Conservation (phyloP, 2,329 filamentous ascomycete species). For the Aspergillus quadricinctus region DNA sequence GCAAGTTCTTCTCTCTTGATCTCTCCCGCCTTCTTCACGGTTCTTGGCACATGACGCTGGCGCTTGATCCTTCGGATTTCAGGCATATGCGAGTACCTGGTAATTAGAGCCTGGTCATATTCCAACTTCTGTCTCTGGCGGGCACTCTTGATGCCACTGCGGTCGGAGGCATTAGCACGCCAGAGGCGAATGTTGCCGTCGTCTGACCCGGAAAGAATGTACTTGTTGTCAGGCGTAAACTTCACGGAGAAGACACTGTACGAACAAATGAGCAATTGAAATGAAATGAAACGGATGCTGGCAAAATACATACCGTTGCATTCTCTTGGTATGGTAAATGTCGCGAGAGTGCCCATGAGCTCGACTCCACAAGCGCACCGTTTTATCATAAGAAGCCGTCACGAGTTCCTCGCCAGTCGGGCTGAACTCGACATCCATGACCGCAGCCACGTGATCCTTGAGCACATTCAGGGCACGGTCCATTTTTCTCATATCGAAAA, state of each 20-base stretch:
- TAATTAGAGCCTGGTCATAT: constrained; percentile 80
- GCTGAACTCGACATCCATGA: constrained; percentile 95
- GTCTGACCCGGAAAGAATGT: constrained; percentile 84
- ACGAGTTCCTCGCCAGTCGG: constrained; percentile 93
- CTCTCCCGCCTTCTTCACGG: constrained; percentile 91
- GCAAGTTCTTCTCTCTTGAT: constrained; percentile 89
- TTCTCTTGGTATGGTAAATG: constrained; percentile 94
- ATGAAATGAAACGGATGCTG: background rate
- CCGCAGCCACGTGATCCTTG: constrained; percentile 83
- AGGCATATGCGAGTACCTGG: constrained; percentile 90
- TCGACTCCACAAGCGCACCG: constrained; percentile 78
- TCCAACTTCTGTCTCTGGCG: constrained; percentile 83
- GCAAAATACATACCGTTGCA: constrained; percentile 60
- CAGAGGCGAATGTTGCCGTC: constrained; percentile 90
- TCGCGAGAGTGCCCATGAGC: constrained; percentile 80
- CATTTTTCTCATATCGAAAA: constrained; percentile 94
- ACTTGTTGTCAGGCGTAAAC: constrained; percentile 86
- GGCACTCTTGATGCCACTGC: constrained; percentile 80
- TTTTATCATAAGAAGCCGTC: constrained; percentile 82
- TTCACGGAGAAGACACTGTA: constrained; percentile 71
- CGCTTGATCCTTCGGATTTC: constrained; percentile 86
- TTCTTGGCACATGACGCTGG: constrained; percentile 86
- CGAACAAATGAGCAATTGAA: constrained; percentile 10
- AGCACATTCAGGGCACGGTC: constrained; percentile 82
- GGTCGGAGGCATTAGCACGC: constrained; percentile 78